Percentiles rank a stretch among this genome's conserved stretches.
phyloP scores from a whole-genome alignment of 2,329 filamentous ascomycete genomes.

The Aspergillus calidoustus region DNA sequence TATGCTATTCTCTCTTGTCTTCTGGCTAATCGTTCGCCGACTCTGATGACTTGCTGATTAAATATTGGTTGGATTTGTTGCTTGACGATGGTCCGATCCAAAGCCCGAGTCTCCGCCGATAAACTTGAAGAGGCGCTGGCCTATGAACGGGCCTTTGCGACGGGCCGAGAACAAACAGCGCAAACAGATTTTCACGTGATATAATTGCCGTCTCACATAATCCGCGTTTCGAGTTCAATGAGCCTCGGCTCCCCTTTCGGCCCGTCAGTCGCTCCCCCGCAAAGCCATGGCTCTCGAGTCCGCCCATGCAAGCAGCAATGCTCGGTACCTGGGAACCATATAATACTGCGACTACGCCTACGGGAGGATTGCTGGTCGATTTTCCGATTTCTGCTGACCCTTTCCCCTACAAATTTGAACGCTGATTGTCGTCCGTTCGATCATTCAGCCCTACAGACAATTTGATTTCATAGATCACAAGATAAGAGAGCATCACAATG shows the following conservation, averaged over 20 bases:
- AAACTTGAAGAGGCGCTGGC: conserved; percentile 10
- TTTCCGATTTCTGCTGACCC: not conserved
- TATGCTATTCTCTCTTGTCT: not conserved
- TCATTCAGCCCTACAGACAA: not conserved
- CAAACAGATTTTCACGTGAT: conserved; percentile 21
- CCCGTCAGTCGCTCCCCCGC: conserved; percentile 21
- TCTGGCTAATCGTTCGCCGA: not conserved
- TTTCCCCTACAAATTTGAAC: not conserved
- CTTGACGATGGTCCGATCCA: conserved; percentile 10
- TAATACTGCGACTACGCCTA: not conserved
- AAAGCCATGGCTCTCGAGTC: conserved; percentile 12
- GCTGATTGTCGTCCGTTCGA: not conserved
- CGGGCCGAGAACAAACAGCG: conserved; percentile 11
- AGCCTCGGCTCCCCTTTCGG: conserved; percentile 24
- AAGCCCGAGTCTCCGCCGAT: conserved; percentile 9
- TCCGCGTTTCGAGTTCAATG: not conserved
- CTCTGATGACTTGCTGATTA: not conserved
- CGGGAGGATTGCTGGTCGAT: conserved; percentile 11
- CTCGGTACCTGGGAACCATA: not conserved
- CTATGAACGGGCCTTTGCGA: conserved; percentile 12
- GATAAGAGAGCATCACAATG: not conserved
- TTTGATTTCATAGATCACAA: not conserved
- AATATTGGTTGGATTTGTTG: conserved; percentile 13
- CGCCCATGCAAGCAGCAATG: not conserved
- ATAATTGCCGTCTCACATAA: not conserved